Conservation (phyloP, 139 green algal genomes). For the Chlamydomonas sp. region DNA sequence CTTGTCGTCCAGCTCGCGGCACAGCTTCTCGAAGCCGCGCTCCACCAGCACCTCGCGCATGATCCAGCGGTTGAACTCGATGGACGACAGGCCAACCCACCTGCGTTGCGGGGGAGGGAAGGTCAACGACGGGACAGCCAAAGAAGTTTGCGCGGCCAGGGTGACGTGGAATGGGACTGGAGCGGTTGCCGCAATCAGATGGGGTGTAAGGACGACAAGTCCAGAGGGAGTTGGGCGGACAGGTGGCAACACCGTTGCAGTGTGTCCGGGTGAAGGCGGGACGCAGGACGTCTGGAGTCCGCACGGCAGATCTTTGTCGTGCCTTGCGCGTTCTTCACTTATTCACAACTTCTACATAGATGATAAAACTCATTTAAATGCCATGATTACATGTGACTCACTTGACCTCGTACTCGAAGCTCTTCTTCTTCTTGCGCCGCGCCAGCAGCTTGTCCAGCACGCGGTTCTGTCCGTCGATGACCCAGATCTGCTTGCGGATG, state of each 20-base stretch:
- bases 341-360: too few species aligned
- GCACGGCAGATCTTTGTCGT: too few species aligned
- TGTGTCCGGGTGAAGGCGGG: too few species aligned
- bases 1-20: slow-evolving; percentile 86
- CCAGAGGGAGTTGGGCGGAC: too few species aligned
- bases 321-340: too few species aligned
- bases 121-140: neutral
- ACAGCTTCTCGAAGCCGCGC: slow-evolving; percentile 89
- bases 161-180: too few species aligned
- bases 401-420: slow-evolving; percentile 69
- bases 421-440: slow-evolving; percentile 71
- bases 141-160: too few species aligned
- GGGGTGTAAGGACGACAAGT: neutral
- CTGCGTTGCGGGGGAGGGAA: neutral
- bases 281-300: too few species aligned
- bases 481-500: slow-evolving; percentile 52
- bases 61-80: slow-evolving; percentile 62
- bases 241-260: too few species aligned
- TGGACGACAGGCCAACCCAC: slow-evolving; percentile 53
- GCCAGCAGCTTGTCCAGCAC: slow-evolving; percentile 62
- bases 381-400: neutral
- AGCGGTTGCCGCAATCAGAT: neutral
- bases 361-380: neutral
- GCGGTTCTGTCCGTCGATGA: slow-evolving; percentile 65
- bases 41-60: slow-evolving; percentile 79